Conservation (phyloP, 169 alveolate genomes). For the Eimeria acervulina region DNA sequence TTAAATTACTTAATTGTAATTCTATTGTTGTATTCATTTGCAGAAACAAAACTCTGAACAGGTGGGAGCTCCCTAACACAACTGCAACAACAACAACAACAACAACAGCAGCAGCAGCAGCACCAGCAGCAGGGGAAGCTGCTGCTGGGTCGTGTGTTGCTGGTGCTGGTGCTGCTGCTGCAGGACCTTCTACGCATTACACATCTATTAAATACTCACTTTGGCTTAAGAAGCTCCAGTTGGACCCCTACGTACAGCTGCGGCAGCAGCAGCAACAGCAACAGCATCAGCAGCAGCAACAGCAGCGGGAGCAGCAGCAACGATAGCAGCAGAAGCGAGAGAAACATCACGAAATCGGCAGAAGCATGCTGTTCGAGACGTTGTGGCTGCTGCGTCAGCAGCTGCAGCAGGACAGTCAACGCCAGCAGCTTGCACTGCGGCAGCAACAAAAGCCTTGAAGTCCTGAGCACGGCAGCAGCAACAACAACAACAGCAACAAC, state of each 20-base stretch:
- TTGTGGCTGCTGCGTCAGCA: constrained; percentile 43
- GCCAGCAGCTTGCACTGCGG: constrained; percentile 2
- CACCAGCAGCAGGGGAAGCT: constrained; percentile 41
- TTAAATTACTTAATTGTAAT: background rate
- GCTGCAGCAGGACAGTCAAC: constrained; percentile 34
- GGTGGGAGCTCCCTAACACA: background rate
- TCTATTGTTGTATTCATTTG: background rate
- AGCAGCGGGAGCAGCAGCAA: constrained; percentile 23
- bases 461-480: constrained; percentile 18
- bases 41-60: background rate
- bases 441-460: background rate
- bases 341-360: background rate
- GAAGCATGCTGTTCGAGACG: constrained; percentile 31
- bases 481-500: constrained; percentile 43
- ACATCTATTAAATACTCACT: background rate
- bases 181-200: constrained; percentile 26
- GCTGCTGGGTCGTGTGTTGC: background rate
- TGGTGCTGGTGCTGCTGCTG: background rate
- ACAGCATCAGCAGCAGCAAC: background rate
- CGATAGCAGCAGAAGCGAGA: constrained; percentile 23
- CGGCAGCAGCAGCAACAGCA: constrained; percentile 11
- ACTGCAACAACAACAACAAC: background rate
- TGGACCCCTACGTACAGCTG: background rate
- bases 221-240: background rate
- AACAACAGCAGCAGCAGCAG: constrained; percentile 43